These are phyloP conservation scores for Rhodocollybia butyracea DNA, from an alignment of 768 basidiomycete genomes.

Conservation along the genomic window DNA sequence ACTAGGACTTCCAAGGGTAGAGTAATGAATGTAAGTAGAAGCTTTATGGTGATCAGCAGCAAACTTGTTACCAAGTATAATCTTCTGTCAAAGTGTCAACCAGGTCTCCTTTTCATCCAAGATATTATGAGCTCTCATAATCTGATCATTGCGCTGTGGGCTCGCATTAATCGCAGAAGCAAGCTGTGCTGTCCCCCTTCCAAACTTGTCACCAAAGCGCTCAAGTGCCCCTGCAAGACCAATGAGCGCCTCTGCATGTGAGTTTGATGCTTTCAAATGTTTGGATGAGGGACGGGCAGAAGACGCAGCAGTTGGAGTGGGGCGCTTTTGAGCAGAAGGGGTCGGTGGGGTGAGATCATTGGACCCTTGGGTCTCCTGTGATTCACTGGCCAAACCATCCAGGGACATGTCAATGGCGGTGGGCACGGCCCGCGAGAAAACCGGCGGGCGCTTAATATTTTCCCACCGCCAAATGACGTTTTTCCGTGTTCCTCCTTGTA, in stretches of 20 bases:
- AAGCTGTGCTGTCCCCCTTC: neutral
- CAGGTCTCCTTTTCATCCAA: neutral
- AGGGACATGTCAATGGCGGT: too few relatives aligned
- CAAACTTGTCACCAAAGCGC: neutral
- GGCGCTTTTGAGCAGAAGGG: too few relatives aligned
- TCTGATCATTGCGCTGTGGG: neutral
- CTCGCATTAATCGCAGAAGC: neutral
- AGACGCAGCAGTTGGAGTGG: too few relatives aligned
- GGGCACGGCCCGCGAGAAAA: too few relatives aligned
- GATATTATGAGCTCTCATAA: neutral
- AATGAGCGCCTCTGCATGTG: neutral
- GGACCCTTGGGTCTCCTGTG: too few relatives aligned
- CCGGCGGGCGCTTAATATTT: too few relatives aligned
- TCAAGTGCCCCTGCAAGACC: neutral
- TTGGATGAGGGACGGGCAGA: too few relatives aligned
- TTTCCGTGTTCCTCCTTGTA: too few relatives aligned
- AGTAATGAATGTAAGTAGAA: neutral
- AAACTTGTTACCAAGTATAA: neutral
- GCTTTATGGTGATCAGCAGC: neutral
- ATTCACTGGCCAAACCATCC: too few relatives aligned
- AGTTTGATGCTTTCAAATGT: neutral
- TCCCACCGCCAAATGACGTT: too few relatives aligned
- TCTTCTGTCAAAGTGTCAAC: neutral
- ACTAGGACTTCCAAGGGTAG: neutral
- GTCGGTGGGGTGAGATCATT: too few relatives aligned